A percentile compares a stretch with the other conserved stretches of the same genome.
Evolutionary conservation across 345 rosid species (phyloP).

Genomic region (Rhodomyrtus tomentosa): DNA sequence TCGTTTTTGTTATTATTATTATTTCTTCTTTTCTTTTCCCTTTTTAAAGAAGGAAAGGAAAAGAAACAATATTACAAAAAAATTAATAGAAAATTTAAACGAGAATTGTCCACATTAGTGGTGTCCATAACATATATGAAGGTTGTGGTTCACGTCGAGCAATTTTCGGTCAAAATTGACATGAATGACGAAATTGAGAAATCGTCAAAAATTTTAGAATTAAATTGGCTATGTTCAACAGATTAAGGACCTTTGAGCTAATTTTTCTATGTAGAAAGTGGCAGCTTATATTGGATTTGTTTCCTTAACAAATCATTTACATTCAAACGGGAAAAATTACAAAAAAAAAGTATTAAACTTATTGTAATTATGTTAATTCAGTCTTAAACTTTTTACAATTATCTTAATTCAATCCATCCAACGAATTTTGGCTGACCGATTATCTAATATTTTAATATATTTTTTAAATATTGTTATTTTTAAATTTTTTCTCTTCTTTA

Average conservation of each 20-base stretch:
- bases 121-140: too few relatives aligned
- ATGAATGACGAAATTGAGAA: not conserved
- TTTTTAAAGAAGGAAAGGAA: not conserved
- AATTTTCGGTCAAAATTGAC: not conserved
- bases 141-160: rapidly evolving
- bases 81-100: not conserved
- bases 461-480: too few relatives aligned
- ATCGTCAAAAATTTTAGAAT: not conserved
- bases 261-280: too few relatives aligned
- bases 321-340: not conserved
- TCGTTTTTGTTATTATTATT: too few relatives aligned
- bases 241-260: not conserved
- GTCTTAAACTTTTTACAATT: too few relatives aligned
- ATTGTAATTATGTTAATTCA: too few relatives aligned
- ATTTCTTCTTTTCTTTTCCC: not conserved
- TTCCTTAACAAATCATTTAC: not conserved
- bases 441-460: too few relatives aligned
- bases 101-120: not conserved
- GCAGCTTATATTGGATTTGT: not conserved
- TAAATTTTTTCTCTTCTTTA: too few relatives aligned
- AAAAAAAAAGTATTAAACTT: too few relatives aligned
- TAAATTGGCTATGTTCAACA: not conserved
- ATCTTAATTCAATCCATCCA: too few relatives aligned
- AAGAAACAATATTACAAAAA: not conserved
- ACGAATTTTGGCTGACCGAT: too few relatives aligned